These are phyloP conservation scores for Pseudopyricularia cyperi DNA, from an alignment of 2,329 filamentous ascomycete genomes.

Conservation along the genomic window DNA sequence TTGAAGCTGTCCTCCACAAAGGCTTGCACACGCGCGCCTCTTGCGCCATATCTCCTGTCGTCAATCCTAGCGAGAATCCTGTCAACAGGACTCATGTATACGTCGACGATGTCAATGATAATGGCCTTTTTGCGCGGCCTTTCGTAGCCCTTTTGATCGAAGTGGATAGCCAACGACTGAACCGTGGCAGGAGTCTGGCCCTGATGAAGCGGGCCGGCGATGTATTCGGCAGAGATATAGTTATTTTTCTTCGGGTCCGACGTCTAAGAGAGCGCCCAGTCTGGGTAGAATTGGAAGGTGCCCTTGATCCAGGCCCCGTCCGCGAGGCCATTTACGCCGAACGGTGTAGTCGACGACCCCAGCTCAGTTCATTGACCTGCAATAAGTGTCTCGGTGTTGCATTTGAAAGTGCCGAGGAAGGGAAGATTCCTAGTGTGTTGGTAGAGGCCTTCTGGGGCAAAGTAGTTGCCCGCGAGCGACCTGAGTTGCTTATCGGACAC, in stretches of 20 bases:
- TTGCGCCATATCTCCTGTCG: conserved; percentile 16
- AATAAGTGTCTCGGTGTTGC: conserved; percentile 10
- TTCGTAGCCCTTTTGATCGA: conserved; percentile 24
- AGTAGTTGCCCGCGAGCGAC: conserved; percentile 12
- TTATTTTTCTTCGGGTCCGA: conserved; percentile 16
- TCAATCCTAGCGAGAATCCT: conserved; percentile 19
- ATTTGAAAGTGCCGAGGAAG: conserved; percentile 14
- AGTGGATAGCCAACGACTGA: conserved; percentile 17
- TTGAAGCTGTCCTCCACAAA: conserved; percentile 20
- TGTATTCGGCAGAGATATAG: conserved; percentile 20
- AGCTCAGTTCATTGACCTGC: conserved; percentile 18
- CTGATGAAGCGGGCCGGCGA: conserved; percentile 11
- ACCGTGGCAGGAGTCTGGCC: conserved; percentile 20
- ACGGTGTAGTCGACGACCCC: conserved; percentile 13
- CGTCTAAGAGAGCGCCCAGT: conserved; percentile 21
- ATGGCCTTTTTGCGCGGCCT: conserved; percentile 23
- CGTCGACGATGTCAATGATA: conserved; percentile 21
- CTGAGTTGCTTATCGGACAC: conserved; percentile 10
- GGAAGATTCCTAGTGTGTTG: conserved; percentile 15
- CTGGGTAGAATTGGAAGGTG: conserved; percentile 24
- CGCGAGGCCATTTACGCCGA: conserved; percentile 17
- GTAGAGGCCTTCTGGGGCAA: conserved; percentile 14
- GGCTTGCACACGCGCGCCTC: conserved; percentile 19
- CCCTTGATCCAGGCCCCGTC: conserved; percentile 24
- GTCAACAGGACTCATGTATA: conserved; percentile 21